Conservation (phyloP, 2,329 filamentous ascomycete genomes). For the Alternaria gansuensis region DNA sequence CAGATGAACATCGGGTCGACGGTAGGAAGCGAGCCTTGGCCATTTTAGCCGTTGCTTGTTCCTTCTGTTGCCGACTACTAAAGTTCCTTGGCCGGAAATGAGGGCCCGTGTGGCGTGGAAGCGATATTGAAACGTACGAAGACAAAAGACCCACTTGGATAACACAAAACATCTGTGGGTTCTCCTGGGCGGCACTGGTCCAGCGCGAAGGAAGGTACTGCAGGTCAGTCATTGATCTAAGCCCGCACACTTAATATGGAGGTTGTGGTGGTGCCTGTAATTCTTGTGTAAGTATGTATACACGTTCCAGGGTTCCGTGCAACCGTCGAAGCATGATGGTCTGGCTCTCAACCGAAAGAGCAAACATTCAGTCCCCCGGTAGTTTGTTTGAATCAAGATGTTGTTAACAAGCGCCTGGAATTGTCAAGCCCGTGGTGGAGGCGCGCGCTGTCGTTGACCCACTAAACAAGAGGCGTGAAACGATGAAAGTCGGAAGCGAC, state of each 20-base stretch:
- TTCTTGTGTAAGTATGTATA: background rate
- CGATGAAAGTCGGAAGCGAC: constrained; percentile 15
- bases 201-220: background rate
- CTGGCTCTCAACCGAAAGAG: background rate
- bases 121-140: constrained; percentile 5
- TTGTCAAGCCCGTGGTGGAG: constrained; percentile 10
- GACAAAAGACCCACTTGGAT: constrained; percentile 1
- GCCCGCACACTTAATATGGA: no score
- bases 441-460: constrained; percentile 15
- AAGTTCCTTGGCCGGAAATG: constrained; percentile 6
- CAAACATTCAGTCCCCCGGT: constrained; percentile 4
- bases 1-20: constrained; percentile 7
- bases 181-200: constrained; percentile 2
- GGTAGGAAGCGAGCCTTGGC: constrained; percentile 8
- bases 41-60: constrained; percentile 8
- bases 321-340: background rate
- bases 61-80: background rate
- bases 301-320: background rate
- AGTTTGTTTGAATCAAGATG: background rate
- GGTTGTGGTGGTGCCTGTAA: background rate
- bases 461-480: constrained; percentile 11
- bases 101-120: constrained; percentile 6
- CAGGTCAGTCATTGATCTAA: background rate
- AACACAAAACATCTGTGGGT: constrained; percentile 8
- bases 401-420: constrained; percentile 6